These are phyloP conservation scores for Nigrospora oryzae DNA, from an alignment of 2,329 filamentous ascomycete species.

Conservation along the genomic window DNA sequence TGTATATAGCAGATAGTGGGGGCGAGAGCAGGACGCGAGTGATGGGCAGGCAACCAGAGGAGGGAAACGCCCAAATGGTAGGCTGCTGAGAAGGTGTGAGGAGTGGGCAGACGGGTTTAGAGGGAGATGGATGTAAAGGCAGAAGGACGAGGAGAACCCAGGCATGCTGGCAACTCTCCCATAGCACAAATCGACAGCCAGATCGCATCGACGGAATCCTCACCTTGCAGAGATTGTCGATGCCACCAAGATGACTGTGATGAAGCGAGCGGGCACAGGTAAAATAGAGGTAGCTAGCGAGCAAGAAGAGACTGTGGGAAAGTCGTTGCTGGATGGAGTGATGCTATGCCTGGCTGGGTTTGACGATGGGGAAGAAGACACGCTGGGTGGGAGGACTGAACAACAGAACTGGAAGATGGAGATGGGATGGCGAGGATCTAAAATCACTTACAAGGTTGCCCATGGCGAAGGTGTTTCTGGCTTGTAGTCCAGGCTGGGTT, in stretches of 20 bases:
- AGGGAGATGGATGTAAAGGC: neutral
- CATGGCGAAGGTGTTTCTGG: too few relatives aligned
- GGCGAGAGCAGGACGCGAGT: too few relatives aligned
- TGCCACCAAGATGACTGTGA: conserved; percentile 39
- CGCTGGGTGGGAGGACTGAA: too few relatives aligned
- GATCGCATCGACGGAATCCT: neutral
- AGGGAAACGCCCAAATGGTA: neutral
- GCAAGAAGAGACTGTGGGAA: conserved; percentile 42
- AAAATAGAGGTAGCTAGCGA: conserved; percentile 52
- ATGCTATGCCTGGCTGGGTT: conserved; percentile 29
- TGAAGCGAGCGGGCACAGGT: conserved; percentile 47
- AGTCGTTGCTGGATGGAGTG: conserved; percentile 28
- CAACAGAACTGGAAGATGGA: too few relatives aligned
- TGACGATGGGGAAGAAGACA: too few relatives aligned
- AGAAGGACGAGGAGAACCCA: neutral
- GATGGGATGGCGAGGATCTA: too few relatives aligned
- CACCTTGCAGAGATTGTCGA: conserved; percentile 9
- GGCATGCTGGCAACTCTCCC: neutral
- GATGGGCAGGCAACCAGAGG: neutral
- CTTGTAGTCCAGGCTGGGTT: too few relatives aligned
- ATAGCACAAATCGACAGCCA: too few relatives aligned
- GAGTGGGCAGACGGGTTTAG: neutral
- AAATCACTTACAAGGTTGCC: too few relatives aligned
- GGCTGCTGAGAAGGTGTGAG: neutral
- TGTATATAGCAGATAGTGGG: too few relatives aligned